These are phyloP conservation scores for Akebia trifoliata DNA, from an alignment of 164 flowering plant genomes.

Conservation along the genomic window DNA sequence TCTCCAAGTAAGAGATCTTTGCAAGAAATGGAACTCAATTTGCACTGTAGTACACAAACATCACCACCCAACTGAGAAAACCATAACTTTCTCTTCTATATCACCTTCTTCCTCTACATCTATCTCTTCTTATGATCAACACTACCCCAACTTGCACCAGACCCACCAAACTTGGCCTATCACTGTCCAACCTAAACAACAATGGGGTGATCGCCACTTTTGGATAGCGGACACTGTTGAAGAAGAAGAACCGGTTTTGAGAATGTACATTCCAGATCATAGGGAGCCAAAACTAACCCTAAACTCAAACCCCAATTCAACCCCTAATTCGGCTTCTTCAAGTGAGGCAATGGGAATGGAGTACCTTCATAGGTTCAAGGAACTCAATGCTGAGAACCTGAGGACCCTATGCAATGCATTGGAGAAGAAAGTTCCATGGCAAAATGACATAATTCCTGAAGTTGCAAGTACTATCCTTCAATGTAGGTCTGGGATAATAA, in stretches of 20 bases:
- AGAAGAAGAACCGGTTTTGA: conserved; percentile 26
- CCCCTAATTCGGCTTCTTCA: conserved; percentile 56
- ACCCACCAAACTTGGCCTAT: conserved; percentile 43
- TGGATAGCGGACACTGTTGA: conserved; percentile 30
- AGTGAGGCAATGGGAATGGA: conserved; percentile 67
- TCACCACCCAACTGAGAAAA: conserved; percentile 33
- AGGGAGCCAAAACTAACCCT: conserved; percentile 36
- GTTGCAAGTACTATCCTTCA: conserved; percentile 59
- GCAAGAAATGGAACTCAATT: conserved; percentile 58
- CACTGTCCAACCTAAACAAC: conserved; percentile 25
- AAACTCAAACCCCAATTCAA: conserved; percentile 46
- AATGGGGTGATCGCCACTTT: conserved; percentile 31
- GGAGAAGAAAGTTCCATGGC: conserved; percentile 81
- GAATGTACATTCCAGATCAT: conserved; percentile 36
- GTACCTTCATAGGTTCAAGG: conserved; percentile 45
- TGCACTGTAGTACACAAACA: conserved; percentile 55
- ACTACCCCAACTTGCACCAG: conserved; percentile 27
- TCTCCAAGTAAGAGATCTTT: conserved; percentile 43
- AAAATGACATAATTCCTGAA: conserved; percentile 59
- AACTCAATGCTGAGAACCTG: conserved; percentile 55
- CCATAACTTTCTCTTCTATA: conserved; percentile 43
- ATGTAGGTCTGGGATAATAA: conserved; percentile 70
- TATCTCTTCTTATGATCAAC: conserved; percentile 47
- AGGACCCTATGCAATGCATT: conserved; percentile 54
- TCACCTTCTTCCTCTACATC: conserved; percentile 59